Percentiles rank a stretch among this genome's conserved stretches.
Evolutionary conservation across 2,329 filamentous ascomycete genomes (phyloP).

Genomic region (Hypoxylon sp.): DNA sequence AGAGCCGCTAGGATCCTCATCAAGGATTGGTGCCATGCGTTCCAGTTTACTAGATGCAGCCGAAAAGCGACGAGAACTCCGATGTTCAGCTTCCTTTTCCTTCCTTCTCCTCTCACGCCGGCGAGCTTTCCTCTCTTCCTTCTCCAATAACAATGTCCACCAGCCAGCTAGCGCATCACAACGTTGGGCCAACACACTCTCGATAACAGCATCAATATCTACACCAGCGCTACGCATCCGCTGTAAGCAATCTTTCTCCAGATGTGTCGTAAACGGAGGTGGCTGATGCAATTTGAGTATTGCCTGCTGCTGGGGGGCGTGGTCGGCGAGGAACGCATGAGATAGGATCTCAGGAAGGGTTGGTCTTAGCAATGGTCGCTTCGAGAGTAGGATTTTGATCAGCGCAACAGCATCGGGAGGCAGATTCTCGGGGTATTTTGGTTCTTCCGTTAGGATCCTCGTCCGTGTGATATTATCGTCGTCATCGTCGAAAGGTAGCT

Average conservation of each 20-base stretch:
- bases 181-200: slow-evolving; percentile 88
- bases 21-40: slow-evolving; percentile 77
- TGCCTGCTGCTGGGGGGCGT: slow-evolving; percentile 86
- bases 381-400: slow-evolving; percentile 83
- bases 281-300: slow-evolving; percentile 85
- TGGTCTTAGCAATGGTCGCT: slow-evolving; percentile 85
- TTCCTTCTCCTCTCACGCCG: slow-evolving; percentile 83
- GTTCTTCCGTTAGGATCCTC: slow-evolving; percentile 85
- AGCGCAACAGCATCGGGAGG: slow-evolving; percentile 80
- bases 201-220: slow-evolving; percentile 92
- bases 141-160: slow-evolving; percentile 95
- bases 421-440: slow-evolving; percentile 82
- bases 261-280: slow-evolving; percentile 80
- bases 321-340: slow-evolving; percentile 86
- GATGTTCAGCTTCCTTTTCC: slow-evolving; percentile 83
- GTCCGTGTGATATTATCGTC: slow-evolving; percentile 87
- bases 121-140: slow-evolving; percentile 87
- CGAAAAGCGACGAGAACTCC: slow-evolving; percentile 82
- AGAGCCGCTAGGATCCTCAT: slow-evolving; percentile 73
- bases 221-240: slow-evolving; percentile 94
- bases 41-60: slow-evolving; percentile 89
- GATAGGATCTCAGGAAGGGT: slow-evolving; percentile 84
- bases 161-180: slow-evolving; percentile 93
- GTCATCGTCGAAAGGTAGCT: slow-evolving; percentile 95
- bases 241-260: slow-evolving; percentile 91